Percentiles rank a stretch among this genome's conserved stretches.
phyloP scores from a whole-genome alignment of 225 moss, liverwort and hornwort species.

The Polytrichum commune region DNA sequence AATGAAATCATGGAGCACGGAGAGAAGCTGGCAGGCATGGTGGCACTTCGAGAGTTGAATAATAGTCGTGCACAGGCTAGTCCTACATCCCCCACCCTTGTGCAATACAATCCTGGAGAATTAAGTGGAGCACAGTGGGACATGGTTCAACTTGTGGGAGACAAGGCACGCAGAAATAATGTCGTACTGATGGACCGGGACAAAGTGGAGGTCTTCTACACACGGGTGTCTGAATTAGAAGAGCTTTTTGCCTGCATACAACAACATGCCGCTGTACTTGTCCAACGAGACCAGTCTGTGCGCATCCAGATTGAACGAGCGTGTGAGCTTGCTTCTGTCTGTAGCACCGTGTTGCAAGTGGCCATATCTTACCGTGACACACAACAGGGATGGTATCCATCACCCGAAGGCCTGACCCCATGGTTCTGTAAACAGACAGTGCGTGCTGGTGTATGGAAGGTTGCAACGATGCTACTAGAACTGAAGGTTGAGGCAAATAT shows the following conservation, averaged over 20 bases:
- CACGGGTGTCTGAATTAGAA: slow-evolving; percentile 84
- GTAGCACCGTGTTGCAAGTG: slow-evolving; percentile 64
- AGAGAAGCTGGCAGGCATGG: slow-evolving; percentile 91
- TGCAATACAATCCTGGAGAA: slow-evolving; percentile 42
- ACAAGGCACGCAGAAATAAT: slow-evolving; percentile 90
- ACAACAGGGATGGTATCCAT: slow-evolving; percentile 89
- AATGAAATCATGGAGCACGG: slow-evolving; percentile 96
- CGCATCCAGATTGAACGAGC: slow-evolving; percentile 79
- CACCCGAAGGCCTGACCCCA: slow-evolving; percentile 91
- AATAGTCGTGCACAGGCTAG: slow-evolving; percentile 67
- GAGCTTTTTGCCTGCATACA: slow-evolving; percentile 89
- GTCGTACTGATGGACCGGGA: slow-evolving; percentile 95
- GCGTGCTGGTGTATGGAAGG: slow-evolving; percentile 91
- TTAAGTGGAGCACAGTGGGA: slow-evolving; percentile 90
- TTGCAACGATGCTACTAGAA: slow-evolving; percentile 77
- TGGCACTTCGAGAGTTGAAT: slow-evolving; percentile 75
- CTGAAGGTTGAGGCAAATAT: slow-evolving; percentile 76
- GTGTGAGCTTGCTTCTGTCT: slow-evolving; percentile 82
- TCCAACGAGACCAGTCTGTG: slow-evolving; percentile 70
- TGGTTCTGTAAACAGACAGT: slow-evolving; percentile 90
- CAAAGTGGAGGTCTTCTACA: slow-evolving; percentile 96
- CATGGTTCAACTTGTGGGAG: slow-evolving; percentile 89
- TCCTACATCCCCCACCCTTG: slow-evolving; percentile 31
- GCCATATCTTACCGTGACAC: slow-evolving; percentile 77
- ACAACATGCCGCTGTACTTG: slow-evolving; percentile 77